Percentiles rank a stretch among this genome's conserved stretches.
Evolutionary conservation across 2,329 filamentous ascomycete species (phyloP).

Genomic region (Sporothrix globosa): DNA sequence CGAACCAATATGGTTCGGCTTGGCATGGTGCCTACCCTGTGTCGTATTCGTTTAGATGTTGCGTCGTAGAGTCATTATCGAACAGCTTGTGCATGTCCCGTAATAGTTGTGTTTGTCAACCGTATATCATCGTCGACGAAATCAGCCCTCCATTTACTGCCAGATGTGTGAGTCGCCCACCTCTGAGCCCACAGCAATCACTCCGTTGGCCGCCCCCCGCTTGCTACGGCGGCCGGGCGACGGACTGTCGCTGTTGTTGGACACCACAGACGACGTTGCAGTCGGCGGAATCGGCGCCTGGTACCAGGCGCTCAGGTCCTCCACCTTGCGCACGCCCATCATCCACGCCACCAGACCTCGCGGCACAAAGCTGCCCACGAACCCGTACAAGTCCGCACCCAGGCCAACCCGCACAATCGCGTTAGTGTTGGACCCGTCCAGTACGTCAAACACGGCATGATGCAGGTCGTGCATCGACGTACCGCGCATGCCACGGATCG

Average conservation of each 20-base stretch:
- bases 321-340: slow-evolving; percentile 74
- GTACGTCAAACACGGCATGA: slow-evolving; percentile 85
- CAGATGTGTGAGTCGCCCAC: slow-evolving; percentile 52
- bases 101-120: neutral
- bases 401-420: slow-evolving; percentile 78
- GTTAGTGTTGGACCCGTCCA: slow-evolving; percentile 66
- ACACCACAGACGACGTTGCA: slow-evolving; percentile 38
- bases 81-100: neutral
- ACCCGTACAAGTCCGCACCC: slow-evolving; percentile 79
- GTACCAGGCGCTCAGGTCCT: slow-evolving; percentile 61
- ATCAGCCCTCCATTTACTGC: slow-evolving; percentile 43
- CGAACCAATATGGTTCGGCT: neutral
- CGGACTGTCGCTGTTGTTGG: slow-evolving; percentile 26
- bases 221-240: slow-evolving; percentile 38
- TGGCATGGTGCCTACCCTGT: neutral
- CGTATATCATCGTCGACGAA: neutral
- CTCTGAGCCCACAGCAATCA: slow-evolving; percentile 54
- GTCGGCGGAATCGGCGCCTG: slow-evolving; percentile 44
- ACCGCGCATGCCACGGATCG: slow-evolving; percentile 63
- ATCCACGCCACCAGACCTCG: slow-evolving; percentile 84
- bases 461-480: slow-evolving; percentile 79
- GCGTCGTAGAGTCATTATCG: slow-evolving; percentile 33
- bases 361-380: slow-evolving; percentile 82
- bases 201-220: slow-evolving; percentile 46
- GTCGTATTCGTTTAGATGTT: slow-evolving; percentile 1